phyloP scores from a whole-genome alignment of 805 yeast species.

The Cyberlindnera maclurae region DNA sequence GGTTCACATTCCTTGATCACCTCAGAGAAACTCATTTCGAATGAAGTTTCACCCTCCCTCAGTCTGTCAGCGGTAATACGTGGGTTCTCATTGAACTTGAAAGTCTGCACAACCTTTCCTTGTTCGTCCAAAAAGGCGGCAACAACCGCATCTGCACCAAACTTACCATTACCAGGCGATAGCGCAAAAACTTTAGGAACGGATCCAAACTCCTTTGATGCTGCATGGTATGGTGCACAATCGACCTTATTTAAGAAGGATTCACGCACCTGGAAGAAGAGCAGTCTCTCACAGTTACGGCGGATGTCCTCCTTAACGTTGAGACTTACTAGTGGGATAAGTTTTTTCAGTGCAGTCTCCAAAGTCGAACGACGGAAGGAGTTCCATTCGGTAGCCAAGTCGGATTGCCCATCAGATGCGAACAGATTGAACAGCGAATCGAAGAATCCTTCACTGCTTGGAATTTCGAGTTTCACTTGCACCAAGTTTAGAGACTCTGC shows the following conservation, averaged over 20 bases:
- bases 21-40: conserved; percentile 54
- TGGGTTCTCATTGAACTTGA: conserved; percentile 73
- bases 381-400: conserved; percentile 76
- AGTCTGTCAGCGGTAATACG: conserved; percentile 37
- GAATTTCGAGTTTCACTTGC: conserved; percentile 49
- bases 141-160: conserved; percentile 75
- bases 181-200: conserved; percentile 78
- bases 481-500: conserved; percentile 80
- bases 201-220: conserved; percentile 70
- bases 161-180: conserved; percentile 81
- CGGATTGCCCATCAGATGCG: conserved; percentile 74
- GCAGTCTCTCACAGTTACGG: conserved; percentile 62
- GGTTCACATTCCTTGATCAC: conserved; percentile 64
- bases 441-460: conserved; percentile 30
- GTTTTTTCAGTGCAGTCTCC: conserved; percentile 56
- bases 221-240: conserved; percentile 89
- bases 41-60: conserved; percentile 44
- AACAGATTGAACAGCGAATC: conserved; percentile 47
- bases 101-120: conserved; percentile 69
- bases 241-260: conserved; percentile 66
- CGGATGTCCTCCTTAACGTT: conserved; percentile 80
- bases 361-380: conserved; percentile 61
- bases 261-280: conserved; percentile 64
- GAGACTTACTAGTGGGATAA: conserved; percentile 59
- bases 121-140: conserved; percentile 73